A percentile compares a stretch with the other conserved stretches of the same genome.
Evolutionary conservation across 129 eudicot species (phyloP).

Genomic region (Saposhnikovia divaricata): DNA sequence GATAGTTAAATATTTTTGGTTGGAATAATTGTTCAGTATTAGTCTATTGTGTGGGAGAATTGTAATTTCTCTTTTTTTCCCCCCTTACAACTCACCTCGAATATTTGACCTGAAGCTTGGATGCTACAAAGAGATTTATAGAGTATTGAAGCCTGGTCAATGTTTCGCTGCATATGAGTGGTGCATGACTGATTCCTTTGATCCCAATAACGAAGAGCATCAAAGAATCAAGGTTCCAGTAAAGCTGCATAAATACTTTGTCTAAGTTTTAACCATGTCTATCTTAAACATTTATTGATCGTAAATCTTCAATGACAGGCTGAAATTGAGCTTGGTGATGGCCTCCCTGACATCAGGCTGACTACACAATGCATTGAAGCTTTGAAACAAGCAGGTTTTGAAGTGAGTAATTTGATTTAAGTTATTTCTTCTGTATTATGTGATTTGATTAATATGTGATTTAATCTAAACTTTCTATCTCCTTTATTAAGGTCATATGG

Average conservation of each 20-base stretch:
- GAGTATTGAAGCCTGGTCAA: conserved; percentile 94
- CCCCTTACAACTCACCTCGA: background rate
- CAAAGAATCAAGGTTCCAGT: conserved; percentile 70
- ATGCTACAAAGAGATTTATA: conserved; percentile 76
- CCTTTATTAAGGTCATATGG: conserved; percentile 47
- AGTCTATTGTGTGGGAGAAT: background rate
- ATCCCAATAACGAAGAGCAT: conserved; percentile 71
- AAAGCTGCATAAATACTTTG: background rate
- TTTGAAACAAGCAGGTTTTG: conserved; percentile 84
- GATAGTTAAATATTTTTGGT: background rate
- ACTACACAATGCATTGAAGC: conserved; percentile 80
- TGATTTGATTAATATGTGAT: background rate
- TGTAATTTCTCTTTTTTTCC: background rate
- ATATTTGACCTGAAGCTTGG: conserved; percentile 46
- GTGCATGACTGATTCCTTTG: conserved; percentile 97
- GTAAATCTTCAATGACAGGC: conserved; percentile 39
- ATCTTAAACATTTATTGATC: background rate
- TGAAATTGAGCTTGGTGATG: conserved; percentile 91
- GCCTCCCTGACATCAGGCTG: conserved; percentile 77
- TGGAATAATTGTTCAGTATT: background rate
- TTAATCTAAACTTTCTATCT: background rate
- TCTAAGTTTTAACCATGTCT: background rate
- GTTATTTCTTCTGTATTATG: background rate
- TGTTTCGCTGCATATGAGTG: conserved; percentile 94
- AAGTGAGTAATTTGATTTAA: conserved; percentile 33